Percentiles rank a stretch among this genome's conserved stretches.
phyloP scores from a whole-genome alignment of 2,329 filamentous ascomycete genomes.

The Colletotrichum simmondsii region DNA sequence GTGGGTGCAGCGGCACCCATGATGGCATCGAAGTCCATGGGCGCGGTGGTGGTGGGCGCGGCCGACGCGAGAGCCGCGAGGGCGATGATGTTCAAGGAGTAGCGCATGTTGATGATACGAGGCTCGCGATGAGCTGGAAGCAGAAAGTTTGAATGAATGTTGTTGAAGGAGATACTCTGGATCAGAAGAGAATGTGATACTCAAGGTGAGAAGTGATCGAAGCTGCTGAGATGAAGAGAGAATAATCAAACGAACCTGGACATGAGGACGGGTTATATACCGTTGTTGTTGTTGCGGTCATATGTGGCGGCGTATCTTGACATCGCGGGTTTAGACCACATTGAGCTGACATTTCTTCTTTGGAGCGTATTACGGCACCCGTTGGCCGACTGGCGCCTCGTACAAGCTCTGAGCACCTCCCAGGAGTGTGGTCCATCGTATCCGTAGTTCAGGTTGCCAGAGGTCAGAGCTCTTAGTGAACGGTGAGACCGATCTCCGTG shows the following conservation, averaged over 20 bases:
- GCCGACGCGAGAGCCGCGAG: slow-evolving; percentile 22
- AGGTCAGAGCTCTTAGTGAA: slow-evolving; percentile 14
- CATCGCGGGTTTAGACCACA: not conserved
- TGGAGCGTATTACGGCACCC: slow-evolving; percentile 6
- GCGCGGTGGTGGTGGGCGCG: not conserved
- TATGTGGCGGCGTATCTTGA: too few species aligned
- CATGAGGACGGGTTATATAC: slow-evolving; percentile 1
- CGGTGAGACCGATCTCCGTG: slow-evolving; percentile 7
- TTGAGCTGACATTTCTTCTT: not conserved
- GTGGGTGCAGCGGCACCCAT: not conserved
- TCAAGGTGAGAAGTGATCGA: not conserved
- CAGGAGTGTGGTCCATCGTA: not conserved
- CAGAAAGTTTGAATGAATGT: not conserved
- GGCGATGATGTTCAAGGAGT: slow-evolving; percentile 11
- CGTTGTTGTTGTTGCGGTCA: not conserved
- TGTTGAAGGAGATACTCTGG: not conserved
- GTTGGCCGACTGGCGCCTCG: slow-evolving; percentile 15
- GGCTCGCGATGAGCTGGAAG: not conserved
- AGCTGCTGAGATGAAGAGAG: slow-evolving; percentile 15
- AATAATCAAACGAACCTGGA: too few species aligned
- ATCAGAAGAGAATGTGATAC: not conserved
- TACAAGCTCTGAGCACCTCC: slow-evolving; percentile 8
- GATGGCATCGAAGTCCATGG: slow-evolving; percentile 18
- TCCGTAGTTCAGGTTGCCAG: not conserved
- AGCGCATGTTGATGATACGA: slow-evolving; percentile 3